Conservation (phyloP, 2,329 filamentous ascomycete species). For the Aspergillus amoenus region DNA sequence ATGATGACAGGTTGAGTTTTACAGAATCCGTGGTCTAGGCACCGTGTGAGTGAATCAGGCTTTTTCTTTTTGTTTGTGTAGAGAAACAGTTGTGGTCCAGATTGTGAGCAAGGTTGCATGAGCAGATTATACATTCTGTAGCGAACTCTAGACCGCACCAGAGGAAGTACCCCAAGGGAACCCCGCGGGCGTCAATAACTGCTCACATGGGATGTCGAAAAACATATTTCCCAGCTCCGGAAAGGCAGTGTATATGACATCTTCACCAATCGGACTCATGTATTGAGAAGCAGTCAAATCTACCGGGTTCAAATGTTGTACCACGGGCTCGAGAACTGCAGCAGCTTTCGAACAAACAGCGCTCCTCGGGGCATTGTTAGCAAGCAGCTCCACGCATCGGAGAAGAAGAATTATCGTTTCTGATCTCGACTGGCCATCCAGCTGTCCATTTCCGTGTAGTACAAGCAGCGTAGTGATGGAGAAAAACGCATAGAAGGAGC, state of each 20-base stretch:
- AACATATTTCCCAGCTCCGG: neutral
- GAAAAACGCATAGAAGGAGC: conserved; percentile 27
- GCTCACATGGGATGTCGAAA: neutral
- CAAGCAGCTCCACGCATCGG: neutral
- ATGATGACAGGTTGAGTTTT: no score
- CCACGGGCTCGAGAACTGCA: neutral
- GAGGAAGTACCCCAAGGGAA: neutral
- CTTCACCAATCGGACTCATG: neutral
- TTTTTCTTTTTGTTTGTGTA: no score
- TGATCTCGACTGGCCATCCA: neutral
- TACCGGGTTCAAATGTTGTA: neutral
- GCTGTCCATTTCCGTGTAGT: neutral
- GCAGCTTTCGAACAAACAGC: neutral
- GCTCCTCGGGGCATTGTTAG: neutral
- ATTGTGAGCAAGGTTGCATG: no score
- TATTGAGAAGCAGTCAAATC: neutral
- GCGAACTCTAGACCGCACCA: no score
- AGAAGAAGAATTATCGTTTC: neutral
- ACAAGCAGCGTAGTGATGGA: conserved; percentile 20
- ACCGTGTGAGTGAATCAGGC: no score
- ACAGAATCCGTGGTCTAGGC: no score
- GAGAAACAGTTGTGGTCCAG: no score
- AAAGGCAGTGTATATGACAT: neutral
- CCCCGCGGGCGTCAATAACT: neutral
- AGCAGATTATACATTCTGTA: no score